Evolutionary conservation across 805 yeast species (phyloP).

Genomic region (Kazachstania viticola): DNA sequence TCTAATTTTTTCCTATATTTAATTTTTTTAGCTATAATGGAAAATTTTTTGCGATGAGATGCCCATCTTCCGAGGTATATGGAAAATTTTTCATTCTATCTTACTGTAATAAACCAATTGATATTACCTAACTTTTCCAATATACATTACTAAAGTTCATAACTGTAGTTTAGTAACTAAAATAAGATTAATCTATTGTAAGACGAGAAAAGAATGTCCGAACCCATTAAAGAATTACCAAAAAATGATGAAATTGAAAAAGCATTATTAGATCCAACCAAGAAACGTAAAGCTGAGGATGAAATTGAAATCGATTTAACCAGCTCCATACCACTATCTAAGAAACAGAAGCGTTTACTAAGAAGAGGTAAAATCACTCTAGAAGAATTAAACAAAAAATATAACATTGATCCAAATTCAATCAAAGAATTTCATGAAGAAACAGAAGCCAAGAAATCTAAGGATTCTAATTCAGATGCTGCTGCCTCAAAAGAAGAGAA

Average conservation of each 20-base stretch:
- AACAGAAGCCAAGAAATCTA: conserved; percentile 15
- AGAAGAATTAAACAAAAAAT: conserved; percentile 39
- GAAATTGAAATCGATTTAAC: conserved; percentile 60
- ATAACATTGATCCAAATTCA: conserved; percentile 29
- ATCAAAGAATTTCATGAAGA: conserved; percentile 31
- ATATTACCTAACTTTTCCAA: too few species aligned
- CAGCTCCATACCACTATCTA: conserved; percentile 74
- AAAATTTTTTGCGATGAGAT: too few species aligned
- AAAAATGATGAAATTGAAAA: conserved; percentile 22
- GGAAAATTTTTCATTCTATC: too few species aligned
- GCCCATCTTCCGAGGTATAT: too few species aligned
- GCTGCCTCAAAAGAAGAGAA: conserved; percentile 26
- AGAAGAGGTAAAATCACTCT: conserved; percentile 65
- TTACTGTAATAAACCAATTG: too few species aligned
- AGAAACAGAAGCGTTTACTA: conserved; percentile 76
- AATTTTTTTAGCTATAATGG: too few species aligned
- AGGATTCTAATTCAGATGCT: conserved; percentile 12
- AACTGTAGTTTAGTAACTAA: too few species aligned
- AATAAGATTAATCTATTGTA: too few species aligned
- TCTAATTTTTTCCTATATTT: too few species aligned
- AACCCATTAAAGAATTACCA: conserved; percentile 13
- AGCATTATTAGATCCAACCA: conserved; percentile 26
- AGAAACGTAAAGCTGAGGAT: conserved; percentile 30
- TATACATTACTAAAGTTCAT: too few species aligned
- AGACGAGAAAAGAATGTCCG: too few species aligned